Conservation (phyloP, 805 yeast species). For the Wickerhamomyces bovis region DNA sequence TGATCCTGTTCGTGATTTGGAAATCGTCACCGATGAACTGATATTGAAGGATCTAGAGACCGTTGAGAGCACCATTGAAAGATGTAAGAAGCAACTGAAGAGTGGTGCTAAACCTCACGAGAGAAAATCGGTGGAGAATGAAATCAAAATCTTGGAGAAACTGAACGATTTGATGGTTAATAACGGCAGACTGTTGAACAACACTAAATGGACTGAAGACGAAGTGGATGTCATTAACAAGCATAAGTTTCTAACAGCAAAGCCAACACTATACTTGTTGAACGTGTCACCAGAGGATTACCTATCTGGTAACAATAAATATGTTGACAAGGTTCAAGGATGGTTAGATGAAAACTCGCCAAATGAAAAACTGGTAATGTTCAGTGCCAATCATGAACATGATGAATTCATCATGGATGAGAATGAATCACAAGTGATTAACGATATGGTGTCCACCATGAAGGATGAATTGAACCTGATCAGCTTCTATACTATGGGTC, state of each 20-base stretch:
- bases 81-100: constrained; percentile 35
- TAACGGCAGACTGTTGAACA: constrained; percentile 55
- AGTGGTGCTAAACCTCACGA: constrained; percentile 41
- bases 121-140: constrained; percentile 38
- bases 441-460: constrained; percentile 60
- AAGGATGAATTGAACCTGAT: constrained; percentile 63
- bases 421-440: constrained; percentile 48
- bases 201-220: constrained; percentile 51
- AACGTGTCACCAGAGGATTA: constrained; percentile 73
- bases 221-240: constrained; percentile 66
- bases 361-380: constrained; percentile 60
- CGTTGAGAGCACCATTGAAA: constrained; percentile 51
- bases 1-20: constrained; percentile 71
- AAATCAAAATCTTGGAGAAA: constrained; percentile 31
- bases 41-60: constrained; percentile 74
- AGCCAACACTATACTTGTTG: constrained; percentile 76
- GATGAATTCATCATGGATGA: constrained; percentile 22
- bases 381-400: constrained; percentile 52
- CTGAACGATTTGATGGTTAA: constrained; percentile 51
- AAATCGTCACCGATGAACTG: constrained; percentile 68
- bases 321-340: constrained; percentile 40
- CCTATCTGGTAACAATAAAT: constrained; percentile 44
- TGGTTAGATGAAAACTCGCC: constrained; percentile 72
- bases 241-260: constrained; percentile 75
- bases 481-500: constrained; percentile 85